Conservation (phyloP, 768 basidiomycete species). For the Boletus reticuloceps region DNA sequence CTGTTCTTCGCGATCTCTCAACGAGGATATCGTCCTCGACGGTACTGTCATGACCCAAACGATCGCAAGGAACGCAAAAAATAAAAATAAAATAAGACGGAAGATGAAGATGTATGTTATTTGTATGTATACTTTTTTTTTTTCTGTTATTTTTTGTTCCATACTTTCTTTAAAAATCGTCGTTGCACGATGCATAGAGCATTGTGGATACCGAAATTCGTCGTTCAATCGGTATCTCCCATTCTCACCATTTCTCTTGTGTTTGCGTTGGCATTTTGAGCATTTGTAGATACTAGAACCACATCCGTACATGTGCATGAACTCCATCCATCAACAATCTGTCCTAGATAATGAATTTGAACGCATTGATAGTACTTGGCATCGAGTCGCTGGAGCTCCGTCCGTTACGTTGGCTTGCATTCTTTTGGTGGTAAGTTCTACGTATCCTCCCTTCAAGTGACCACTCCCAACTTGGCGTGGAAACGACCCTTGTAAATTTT, state of each 20-base stretch:
- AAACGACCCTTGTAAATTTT: too few relatives aligned
- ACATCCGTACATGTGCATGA: slow-evolving; percentile 8
- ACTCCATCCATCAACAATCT: neutral
- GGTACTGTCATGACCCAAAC: slow-evolving; percentile 10
- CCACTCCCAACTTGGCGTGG: too few relatives aligned
- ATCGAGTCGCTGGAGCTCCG: too few relatives aligned
- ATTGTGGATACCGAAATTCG: slow-evolving; percentile 2
- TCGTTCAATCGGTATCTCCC: neutral
- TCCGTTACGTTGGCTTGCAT: too few relatives aligned
- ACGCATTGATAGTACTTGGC: slow-evolving; percentile 4
- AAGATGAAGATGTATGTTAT: slow-evolving; percentile 32
- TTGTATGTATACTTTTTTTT: slow-evolving; percentile 32
- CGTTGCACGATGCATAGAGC: slow-evolving; percentile 1
- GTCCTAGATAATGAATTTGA: slow-evolving; percentile 8
- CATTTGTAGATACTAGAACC: slow-evolving; percentile 18
- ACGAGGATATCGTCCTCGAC: slow-evolving; percentile 6
- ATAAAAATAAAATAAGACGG: slow-evolving; percentile 2
- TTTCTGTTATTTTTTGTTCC: neutral
- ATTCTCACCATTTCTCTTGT: neutral
- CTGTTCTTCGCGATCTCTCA: slow-evolving; percentile 57
- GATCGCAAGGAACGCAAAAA: neutral
- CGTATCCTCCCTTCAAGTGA: too few relatives aligned
- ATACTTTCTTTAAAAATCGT: slow-evolving; percentile 4
- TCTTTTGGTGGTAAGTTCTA: too few relatives aligned
- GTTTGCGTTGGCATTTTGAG: slow-evolving; percentile 7